Percentiles rank a stretch among this genome's conserved stretches.
These are phyloP conservation scores for Globisporangium paddicum DNA, from an alignment of 352 stramenopile genomes.

Conservation along the genomic window DNA sequence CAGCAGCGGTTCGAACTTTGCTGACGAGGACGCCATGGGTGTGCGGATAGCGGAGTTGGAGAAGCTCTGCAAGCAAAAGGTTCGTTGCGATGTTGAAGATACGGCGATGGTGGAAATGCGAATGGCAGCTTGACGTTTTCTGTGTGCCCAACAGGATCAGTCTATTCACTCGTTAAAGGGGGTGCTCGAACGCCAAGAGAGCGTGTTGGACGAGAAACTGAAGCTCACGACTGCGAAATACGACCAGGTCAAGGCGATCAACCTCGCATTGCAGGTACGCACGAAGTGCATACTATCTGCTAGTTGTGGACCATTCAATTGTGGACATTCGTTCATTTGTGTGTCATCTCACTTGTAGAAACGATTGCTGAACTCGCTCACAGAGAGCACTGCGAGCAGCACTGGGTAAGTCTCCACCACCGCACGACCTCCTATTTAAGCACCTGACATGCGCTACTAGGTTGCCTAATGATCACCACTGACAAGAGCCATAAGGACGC, in stretches of 20 bases:
- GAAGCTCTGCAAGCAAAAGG: slow-evolving; percentile 73
- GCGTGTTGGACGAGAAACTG: slow-evolving; percentile 61
- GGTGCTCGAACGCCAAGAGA: slow-evolving; percentile 68
- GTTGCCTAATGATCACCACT: neutral
- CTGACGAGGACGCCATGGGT: slow-evolving; percentile 16
- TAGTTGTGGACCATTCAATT: neutral
- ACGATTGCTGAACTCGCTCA: slow-evolving; percentile 48
- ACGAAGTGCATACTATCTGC: neutral
- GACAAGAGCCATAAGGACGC: neutral
- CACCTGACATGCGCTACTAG: neutral
- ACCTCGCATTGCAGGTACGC: slow-evolving; percentile 65
- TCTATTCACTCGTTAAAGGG: slow-evolving; percentile 51
- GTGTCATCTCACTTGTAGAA: slow-evolving; percentile 25
- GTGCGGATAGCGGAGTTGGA: slow-evolving; percentile 60
- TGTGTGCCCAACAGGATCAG: slow-evolving; percentile 40
- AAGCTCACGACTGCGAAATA: slow-evolving; percentile 70
- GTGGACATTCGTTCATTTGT: neutral
- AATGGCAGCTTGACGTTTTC: neutral
- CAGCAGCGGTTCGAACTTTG: neutral
- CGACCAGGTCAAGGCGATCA: slow-evolving; percentile 76
- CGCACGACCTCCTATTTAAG: neutral
- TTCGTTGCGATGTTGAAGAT: slow-evolving; percentile 7
- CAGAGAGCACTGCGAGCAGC: slow-evolving; percentile 18
- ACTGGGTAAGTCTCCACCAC: neutral
- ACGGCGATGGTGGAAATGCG: neutral